Evolutionary conservation across 1,284 basidiomycete genomes (phyloP).

Genomic region (Sphaerobolus stellatus): DNA sequence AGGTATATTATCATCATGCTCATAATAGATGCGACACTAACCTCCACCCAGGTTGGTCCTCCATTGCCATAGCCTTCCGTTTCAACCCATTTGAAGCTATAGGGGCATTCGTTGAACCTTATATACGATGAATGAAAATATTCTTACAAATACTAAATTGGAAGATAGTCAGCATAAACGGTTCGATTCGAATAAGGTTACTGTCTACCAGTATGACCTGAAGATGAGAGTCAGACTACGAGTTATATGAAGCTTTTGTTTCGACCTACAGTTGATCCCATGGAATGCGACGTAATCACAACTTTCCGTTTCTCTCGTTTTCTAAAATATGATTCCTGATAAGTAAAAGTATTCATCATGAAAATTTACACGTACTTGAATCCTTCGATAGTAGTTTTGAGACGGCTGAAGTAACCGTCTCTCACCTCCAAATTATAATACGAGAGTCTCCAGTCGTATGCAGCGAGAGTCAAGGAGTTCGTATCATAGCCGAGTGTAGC

Average conservation of each 20-base stretch:
- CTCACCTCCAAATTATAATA: slow-evolving; percentile 89
- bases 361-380: slow-evolving; percentile 57
- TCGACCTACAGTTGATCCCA: slow-evolving; percentile 75
- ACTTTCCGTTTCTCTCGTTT: slow-evolving; percentile 76
- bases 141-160: slow-evolving; percentile 62
- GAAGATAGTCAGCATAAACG: not conserved
- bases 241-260: not conserved
- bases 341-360: slow-evolving; percentile 2
- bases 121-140: slow-evolving; percentile 10
- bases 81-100: slow-evolving; percentile 95
- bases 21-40: slow-evolving; percentile 30
- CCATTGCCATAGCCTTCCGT: slow-evolving; percentile 81
- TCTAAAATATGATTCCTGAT: slow-evolving; percentile 35
- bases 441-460: slow-evolving; percentile 92
- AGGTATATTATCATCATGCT: not conserved
- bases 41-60: slow-evolving; percentile 91
- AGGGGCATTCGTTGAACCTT: not conserved
- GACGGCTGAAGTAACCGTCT: slow-evolving; percentile 88
- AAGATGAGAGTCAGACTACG: slow-evolving; percentile 1
- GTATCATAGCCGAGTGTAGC: slow-evolving; percentile 90
- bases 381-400: slow-evolving; percentile 85
- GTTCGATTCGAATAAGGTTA: not conserved
- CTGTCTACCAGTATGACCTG: slow-evolving; percentile 54
- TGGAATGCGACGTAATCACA: slow-evolving; percentile 86
- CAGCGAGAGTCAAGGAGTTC: slow-evolving; percentile 83